Base-by-base conservation (phyloP, 768 basidiomycete species). In the Mycena rosella region DNA sequence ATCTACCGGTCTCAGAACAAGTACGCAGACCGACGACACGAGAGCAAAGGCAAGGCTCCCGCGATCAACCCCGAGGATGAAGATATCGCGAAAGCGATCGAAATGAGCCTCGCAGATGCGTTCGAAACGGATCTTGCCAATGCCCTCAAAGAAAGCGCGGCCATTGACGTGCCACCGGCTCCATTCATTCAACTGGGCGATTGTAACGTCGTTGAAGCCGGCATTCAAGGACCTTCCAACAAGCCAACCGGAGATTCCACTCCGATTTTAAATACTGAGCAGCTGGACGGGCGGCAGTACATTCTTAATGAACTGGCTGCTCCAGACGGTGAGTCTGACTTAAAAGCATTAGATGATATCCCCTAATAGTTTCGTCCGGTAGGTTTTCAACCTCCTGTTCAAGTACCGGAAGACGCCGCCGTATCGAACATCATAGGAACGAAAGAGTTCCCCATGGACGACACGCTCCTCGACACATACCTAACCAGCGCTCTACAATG, bases 401-500 rank as follows among this genome's bases (percentile, higher is more conserved):
- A 38, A 27, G 14, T n/a, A 20, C 44, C 45, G 20, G 26, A 24
- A 47, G 24, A 34, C 24, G 17, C 47, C 30, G 15, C 47, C 1
- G 18, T 20, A 26, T n/a, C 60, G 17, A 78, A 79, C 20, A 86
- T 94, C 40, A 88, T 97, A 27, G 95, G 95, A 17, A 86, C 76
- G 10, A 90, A 86, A 69, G 73, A 75, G 26, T 94, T 96, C 67
- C 26, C 47, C 1, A 83, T 91, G 75, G 81, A 93, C 54, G 80
- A 87, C 11, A 44, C 48, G 0, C 67, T 87, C 48, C 83, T 97
- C 22, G 83, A 89, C 26, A 66, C 67, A 1, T 84, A 91, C 68
- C 78, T 96, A 26, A 70, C 73, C 1, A 83, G 83, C 58, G 81
- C 91, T 0, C 76, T 95, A 2, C 76, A 83, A 55, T 96, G 92